A percentile compares a stretch with the other conserved stretches of the same genome.
Evolutionary conservation across 805 yeast genomes (phyloP).

Genomic region (Saccharomycopsis guyanensis): DNA sequence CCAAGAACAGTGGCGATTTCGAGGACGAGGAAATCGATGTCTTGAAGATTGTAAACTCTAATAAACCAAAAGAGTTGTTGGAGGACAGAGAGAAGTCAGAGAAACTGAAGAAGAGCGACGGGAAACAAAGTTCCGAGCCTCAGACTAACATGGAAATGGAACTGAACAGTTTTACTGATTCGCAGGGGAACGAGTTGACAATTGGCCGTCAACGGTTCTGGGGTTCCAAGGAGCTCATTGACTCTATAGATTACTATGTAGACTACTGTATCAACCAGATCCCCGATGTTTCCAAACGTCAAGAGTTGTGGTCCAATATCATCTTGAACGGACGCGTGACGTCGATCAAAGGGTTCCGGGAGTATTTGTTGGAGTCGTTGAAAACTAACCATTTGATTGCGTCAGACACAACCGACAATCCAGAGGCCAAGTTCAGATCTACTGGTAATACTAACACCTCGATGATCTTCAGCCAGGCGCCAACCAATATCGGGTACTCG

Average conservation of each 20-base stretch:
- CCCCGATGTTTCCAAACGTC: conserved; percentile 58
- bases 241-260: conserved; percentile 45
- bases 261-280: conserved; percentile 27
- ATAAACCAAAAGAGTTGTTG: conserved; percentile 60
- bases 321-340: conserved; percentile 74
- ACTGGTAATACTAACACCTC: conserved; percentile 24
- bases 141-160: conserved; percentile 61
- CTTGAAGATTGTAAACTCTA: conserved; percentile 80
- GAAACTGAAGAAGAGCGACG: conserved; percentile 30
- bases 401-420: conserved; percentile 28
- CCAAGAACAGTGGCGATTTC: conserved; percentile 29
- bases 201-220: conserved; percentile 89
- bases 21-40: conserved; percentile 76
- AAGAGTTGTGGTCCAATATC: conserved; percentile 78
- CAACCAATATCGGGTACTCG: conserved; percentile 60
- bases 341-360: conserved; percentile 67
- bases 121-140: conserved; percentile 23
- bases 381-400: conserved; percentile 46
- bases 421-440: conserved; percentile 24
- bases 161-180: conserved; percentile 61
- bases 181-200: conserved; percentile 43
- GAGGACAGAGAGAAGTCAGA: conserved; percentile 52
- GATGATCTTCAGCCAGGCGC: conserved; percentile 55
- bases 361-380: conserved; percentile 54
- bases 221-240: conserved; percentile 61